Percentiles rank a stretch among this genome's conserved stretches.
phyloP scores from a whole-genome alignment of 148 eudicot species.

The Salicornia ramosissima region DNA sequence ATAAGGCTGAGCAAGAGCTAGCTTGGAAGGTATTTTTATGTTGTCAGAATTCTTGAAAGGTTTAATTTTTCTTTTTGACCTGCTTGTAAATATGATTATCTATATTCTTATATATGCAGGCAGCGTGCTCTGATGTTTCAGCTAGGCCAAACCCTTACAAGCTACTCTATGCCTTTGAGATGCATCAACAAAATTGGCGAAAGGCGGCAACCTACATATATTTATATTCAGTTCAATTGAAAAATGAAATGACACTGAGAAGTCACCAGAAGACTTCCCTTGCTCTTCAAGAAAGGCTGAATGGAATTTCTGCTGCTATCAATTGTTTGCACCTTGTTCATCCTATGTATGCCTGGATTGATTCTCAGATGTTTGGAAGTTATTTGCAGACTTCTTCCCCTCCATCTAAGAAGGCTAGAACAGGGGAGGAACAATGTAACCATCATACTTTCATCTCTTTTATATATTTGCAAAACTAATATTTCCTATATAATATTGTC shows the following conservation, averaged over 20 bases:
- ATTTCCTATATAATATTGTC: neutral
- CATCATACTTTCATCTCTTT: neutral
- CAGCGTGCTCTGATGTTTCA: slow-evolving; percentile 73
- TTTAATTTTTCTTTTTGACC: neutral
- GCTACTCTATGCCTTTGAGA: slow-evolving; percentile 85
- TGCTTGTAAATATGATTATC: slow-evolving; percentile 1
- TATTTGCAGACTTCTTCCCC: slow-evolving; percentile 42
- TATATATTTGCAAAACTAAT: neutral
- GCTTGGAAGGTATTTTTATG: slow-evolving; percentile 68
- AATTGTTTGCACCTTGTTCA: slow-evolving; percentile 92
- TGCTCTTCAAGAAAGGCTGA: slow-evolving; percentile 83
- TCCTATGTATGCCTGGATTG: slow-evolving; percentile 92
- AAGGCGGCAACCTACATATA: slow-evolving; percentile 87
- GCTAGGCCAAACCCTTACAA: slow-evolving; percentile 76
- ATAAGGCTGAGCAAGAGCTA: slow-evolving; percentile 88
- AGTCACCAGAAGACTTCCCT: slow-evolving; percentile 48
- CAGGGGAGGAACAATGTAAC: slow-evolving; percentile 53
- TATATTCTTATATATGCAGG: slow-evolving; percentile 52
- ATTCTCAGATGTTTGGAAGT: slow-evolving; percentile 45
- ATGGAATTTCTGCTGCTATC: slow-evolving; percentile 81
- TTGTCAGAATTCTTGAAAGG: slow-evolving; percentile 6
- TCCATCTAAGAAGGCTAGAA: slow-evolving; percentile 84
- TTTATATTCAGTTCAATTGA: slow-evolving; percentile 57
- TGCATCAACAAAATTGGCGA: slow-evolving; percentile 95
- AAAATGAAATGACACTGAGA: slow-evolving; percentile 48